Evolutionary conservation across 2,329 filamentous ascomycete genomes (phyloP).

Genomic region (Sporothrix protearum): DNA sequence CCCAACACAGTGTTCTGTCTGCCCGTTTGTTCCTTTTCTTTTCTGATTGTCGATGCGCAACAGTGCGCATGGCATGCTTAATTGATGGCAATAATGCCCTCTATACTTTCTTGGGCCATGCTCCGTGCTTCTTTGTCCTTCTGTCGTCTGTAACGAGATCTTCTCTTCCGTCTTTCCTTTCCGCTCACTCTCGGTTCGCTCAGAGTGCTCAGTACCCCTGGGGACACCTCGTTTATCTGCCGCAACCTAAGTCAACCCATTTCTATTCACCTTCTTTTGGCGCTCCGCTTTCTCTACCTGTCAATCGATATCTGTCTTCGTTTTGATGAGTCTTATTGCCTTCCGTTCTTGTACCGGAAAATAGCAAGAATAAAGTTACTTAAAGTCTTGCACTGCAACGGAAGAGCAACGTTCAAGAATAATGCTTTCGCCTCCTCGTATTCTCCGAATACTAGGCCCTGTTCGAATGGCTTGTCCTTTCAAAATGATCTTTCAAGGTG

Average conservation of each 20-base stretch:
- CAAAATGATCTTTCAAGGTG: not conserved
- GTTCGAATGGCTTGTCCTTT: too few species aligned
- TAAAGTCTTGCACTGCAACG: not conserved
- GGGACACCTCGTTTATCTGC: slow-evolving; percentile 15
- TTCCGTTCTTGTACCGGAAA: not conserved
- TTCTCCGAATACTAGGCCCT: not conserved
- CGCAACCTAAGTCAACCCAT: not conserved
- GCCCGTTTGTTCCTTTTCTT: too few species aligned
- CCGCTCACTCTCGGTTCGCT: not conserved
- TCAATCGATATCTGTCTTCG: not conserved
- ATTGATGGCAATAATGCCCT: not conserved
- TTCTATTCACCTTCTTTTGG: not conserved
- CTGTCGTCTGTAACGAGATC: slow-evolving; percentile 6
- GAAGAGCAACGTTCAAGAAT: not conserved
- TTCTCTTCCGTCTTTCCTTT: not conserved
- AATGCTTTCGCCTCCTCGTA: not conserved
- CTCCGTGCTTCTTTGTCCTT: not conserved
- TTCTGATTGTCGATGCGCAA: not conserved
- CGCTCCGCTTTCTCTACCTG: not conserved
- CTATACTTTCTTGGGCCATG: not conserved
- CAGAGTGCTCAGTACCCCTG: not conserved
- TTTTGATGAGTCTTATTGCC: not conserved
- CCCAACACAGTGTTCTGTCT: not conserved
- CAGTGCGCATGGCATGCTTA: not conserved
- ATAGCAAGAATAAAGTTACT: not conserved